Evolutionary conservation across 1,284 basidiomycete species (phyloP).

Genomic region (Gymnopus androsaceus): DNA sequence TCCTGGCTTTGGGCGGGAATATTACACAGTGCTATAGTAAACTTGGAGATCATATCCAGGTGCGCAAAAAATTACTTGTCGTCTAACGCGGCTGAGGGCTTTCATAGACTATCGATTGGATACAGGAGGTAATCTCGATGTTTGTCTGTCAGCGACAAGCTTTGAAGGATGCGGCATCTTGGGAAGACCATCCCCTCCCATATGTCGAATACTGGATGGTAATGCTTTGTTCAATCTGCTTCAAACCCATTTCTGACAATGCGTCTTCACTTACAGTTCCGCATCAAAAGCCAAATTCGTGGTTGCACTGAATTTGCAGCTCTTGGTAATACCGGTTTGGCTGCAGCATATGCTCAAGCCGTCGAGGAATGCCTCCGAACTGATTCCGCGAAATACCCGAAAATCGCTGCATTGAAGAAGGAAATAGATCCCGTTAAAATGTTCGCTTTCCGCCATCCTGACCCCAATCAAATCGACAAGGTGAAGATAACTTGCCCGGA

Average conservation of each 20-base stretch:
- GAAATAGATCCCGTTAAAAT: neutral
- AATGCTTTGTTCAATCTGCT: neutral
- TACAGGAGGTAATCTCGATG: neutral
- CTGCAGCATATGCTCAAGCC: neutral
- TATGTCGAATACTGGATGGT: neutral
- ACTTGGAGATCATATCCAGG: neutral
- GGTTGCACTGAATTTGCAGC: neutral
- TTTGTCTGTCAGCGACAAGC: neutral
- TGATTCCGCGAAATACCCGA: neutral
- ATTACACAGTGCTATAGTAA: neutral
- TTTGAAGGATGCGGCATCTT: neutral
- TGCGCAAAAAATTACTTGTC: neutral
- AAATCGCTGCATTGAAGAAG: neutral
- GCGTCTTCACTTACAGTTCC: neutral
- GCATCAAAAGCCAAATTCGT: neutral
- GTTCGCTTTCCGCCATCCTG: slow-evolving; percentile 1
- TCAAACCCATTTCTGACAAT: neutral
- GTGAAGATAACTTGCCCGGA: neutral
- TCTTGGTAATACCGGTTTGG: neutral
- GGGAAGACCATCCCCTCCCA: neutral
- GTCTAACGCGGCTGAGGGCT: no score
- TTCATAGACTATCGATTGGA: slow-evolving; percentile 7
- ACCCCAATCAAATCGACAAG: slow-evolving; percentile 2
- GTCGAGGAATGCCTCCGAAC: neutral
- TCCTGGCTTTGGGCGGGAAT: neutral